phyloP scores from a whole-genome alignment of 1,139 yeast species.

The Suhomyces panamericanus region DNA sequence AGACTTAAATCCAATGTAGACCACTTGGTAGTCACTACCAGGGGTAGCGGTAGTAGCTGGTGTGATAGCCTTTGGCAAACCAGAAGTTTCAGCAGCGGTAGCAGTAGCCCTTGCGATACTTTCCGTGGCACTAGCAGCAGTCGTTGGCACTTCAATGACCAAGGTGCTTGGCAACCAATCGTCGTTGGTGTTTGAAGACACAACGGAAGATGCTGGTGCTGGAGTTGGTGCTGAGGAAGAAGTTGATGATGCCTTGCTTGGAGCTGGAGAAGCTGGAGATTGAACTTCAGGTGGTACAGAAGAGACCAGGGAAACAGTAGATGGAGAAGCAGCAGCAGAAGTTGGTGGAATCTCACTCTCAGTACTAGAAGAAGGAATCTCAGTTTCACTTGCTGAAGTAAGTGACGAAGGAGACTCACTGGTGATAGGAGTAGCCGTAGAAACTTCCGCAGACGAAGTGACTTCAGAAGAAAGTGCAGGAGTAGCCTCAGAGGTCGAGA shows the following conservation, averaged over 20 bases:
- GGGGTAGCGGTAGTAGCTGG: constrained; percentile 50
- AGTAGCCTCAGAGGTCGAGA: neutral
- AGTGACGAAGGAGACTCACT: neutral
- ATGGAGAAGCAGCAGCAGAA: neutral
- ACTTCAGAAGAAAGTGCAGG: neutral
- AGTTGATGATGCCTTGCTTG: constrained; percentile 5
- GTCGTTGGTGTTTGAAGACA: constrained; percentile 17
- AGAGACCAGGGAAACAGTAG: neutral
- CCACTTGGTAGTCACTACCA: constrained; percentile 50
- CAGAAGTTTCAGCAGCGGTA: constrained; percentile 43
- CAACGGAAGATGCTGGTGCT: constrained; percentile 8
- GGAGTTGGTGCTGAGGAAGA: constrained; percentile 9
- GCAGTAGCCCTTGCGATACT: constrained; percentile 33
- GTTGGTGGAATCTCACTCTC: neutral
- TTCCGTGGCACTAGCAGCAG: constrained; percentile 30
- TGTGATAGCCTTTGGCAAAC: constrained; percentile 69
- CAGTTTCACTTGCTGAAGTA: neutral
- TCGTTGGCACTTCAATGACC: constrained; percentile 34
- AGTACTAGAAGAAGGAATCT: neutral
- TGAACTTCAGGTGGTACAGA: neutral
- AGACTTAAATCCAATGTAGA: constrained; percentile 70
- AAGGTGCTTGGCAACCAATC: constrained; percentile 55
- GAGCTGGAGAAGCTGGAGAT: constrained; percentile 4
- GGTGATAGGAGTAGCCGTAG: neutral
- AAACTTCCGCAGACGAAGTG: neutral